Base-by-base conservation (phyloP, 306 rosid genomes). In the Begonia loranthoides region DNA sequence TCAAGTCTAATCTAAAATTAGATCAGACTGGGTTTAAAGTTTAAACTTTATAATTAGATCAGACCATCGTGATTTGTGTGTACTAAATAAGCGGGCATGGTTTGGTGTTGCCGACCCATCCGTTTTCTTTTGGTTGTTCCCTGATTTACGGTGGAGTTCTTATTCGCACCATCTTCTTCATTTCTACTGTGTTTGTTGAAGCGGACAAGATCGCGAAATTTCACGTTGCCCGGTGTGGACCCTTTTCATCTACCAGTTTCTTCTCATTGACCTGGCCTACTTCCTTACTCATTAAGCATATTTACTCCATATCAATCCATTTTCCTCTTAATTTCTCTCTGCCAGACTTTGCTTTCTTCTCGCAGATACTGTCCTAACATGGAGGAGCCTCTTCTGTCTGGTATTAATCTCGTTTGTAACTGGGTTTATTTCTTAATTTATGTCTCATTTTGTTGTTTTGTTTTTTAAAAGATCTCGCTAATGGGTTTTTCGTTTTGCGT, bases 301-400 rank as follows among this genome's bases (percentile, higher is more conserved):
- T 17, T 15, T 3, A 12, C 51, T 28, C 40, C 15, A 50, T 16
- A 50, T 17, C 17, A 58, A 17, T 13, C 38, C 53, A 15, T 41
- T 39, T 54, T 47, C 36, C 43, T 34, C 9, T 24, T 36, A n/a
- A 3, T 50, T 4, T 19, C 19, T 15, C 22, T 17, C 13, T 17
- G 19, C 41, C 17, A 50, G 33, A 46, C 24, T 62, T 36, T 11
- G 45, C 0, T 50, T 21, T 54, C 17, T 17, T 11, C 3, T 11
- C 13, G n/a, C 64, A 34, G 8, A 50, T 45, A 41, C 63, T 9
- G 36, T 28, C 3, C 33, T 11, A 14, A 9, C 71, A 86, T 86
- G 94, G 94, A 82, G 57, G 61, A 80, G 55, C 86, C 95, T 66
- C 73, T 86, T 49, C 69, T 90, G 5, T 59, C 95, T 12, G 90